These are phyloP conservation scores for Avicennia marina DNA, from an alignment of 257 asterid species.

Conservation along the genomic window DNA sequence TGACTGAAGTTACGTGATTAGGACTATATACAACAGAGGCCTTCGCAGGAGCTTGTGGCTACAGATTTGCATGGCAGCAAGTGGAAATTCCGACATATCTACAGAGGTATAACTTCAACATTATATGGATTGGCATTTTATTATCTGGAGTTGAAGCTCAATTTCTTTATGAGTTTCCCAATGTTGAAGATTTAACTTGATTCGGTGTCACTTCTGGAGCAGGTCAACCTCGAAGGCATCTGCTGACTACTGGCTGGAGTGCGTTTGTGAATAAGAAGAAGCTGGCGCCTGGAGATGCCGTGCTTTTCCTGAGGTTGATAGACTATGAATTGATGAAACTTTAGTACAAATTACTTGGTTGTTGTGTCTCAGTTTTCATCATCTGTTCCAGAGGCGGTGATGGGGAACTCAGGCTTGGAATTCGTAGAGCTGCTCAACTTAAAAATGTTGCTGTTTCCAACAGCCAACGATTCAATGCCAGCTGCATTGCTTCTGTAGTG, in stretches of 20 bases:
- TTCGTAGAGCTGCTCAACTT: constrained; percentile 55
- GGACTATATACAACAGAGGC: constrained; percentile 93
- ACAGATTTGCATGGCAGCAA: constrained; percentile 83
- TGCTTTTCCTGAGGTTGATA: constrained; percentile 57
- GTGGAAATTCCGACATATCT: constrained; percentile 97
- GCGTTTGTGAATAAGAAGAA: constrained; percentile 69
- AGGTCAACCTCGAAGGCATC: constrained; percentile 79
- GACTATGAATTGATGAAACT: not conserved
- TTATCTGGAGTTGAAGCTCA: not conserved
- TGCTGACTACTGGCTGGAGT: constrained; percentile 83
- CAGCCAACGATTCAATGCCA: constrained; percentile 30
- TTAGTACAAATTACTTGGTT: not conserved
- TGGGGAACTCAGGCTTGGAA: constrained; percentile 67
- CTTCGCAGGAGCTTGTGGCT: constrained; percentile 94
- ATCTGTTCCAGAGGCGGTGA: constrained; percentile 48
- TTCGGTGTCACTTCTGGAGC: constrained; percentile 14
- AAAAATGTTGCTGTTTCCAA: constrained; percentile 25
- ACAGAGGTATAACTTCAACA: constrained; percentile 50
- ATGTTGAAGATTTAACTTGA: not conserved
- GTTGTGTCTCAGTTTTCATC: not conserved
- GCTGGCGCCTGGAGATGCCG: constrained; percentile 75
- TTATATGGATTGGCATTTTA: not conserved
- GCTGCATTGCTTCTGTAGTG: constrained; percentile 36
- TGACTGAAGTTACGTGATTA: constrained; percentile 18
- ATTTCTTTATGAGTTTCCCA: not conserved